Conservation (phyloP, 345 rosid species). For the Psidium guajava region DNA sequence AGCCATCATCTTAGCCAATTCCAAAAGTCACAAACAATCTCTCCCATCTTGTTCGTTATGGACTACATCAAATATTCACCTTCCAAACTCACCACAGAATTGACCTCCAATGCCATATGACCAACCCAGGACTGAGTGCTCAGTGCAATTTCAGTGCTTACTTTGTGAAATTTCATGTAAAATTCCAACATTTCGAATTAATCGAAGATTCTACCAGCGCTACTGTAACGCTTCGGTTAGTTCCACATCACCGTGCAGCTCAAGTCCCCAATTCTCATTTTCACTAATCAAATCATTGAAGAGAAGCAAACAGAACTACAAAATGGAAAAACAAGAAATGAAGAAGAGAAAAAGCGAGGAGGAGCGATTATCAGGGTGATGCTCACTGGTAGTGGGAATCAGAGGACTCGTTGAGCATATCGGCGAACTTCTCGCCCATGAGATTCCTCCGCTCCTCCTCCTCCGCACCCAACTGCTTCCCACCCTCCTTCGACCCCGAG, state of each 20-base stretch:
- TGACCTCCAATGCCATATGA: not conserved
- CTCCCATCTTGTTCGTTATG: not conserved
- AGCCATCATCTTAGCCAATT: not conserved
- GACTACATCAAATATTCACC: not conserved
- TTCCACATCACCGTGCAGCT: not conserved
- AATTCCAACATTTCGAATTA: not conserved
- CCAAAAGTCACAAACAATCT: not conserved
- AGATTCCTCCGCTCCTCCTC: slow-evolving; percentile 28
- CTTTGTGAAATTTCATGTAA: not conserved
- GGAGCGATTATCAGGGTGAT: not conserved
- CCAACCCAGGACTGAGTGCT: not conserved
- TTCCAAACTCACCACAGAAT: not conserved
- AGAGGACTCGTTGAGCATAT: slow-evolving; percentile 60
- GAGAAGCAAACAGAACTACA: not conserved
- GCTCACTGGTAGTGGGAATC: slow-evolving; percentile 92
- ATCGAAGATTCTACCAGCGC: not conserved
- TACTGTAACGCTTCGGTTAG: not conserved
- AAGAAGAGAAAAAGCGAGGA: not conserved
- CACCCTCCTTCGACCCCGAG: not conserved
- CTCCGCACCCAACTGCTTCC: slow-evolving; percentile 9
- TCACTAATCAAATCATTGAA: not conserved
- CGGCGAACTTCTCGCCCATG: slow-evolving; percentile 51
- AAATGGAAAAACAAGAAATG: not conserved
- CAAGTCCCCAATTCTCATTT: not conserved
- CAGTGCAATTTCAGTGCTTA: not conserved